Conservation (phyloP, 2,329 filamentous ascomycete species). For the Zasmidium citrigriseum region DNA sequence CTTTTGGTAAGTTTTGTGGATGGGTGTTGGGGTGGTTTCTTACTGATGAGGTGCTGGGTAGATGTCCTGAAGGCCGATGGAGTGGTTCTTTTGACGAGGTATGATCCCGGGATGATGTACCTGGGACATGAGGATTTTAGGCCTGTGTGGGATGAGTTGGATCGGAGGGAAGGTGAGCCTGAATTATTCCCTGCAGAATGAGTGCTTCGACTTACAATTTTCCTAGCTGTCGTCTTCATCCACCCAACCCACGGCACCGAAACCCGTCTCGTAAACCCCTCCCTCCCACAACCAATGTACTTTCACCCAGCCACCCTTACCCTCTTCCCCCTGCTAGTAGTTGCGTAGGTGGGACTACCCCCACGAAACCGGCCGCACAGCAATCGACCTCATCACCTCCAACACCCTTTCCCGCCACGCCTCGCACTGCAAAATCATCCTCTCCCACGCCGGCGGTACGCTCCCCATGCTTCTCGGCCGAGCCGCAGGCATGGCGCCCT, state of each 20-base stretch:
- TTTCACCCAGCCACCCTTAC: no score
- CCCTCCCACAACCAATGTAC: neutral
- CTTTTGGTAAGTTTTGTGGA: neutral
- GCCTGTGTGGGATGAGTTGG: neutral
- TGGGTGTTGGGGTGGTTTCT: neutral
- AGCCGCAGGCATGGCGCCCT: neutral
- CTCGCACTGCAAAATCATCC: constrained; percentile 2
- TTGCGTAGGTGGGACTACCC: no score
- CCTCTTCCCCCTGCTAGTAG: no score
- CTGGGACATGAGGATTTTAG: neutral
- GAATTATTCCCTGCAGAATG: neutral
- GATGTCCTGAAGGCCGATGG: constrained; percentile 1
- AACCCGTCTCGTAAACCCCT: neutral
- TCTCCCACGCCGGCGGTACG: constrained; percentile 2
- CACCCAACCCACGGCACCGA: neutral
- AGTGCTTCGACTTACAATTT: neutral
- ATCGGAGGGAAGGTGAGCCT: neutral
- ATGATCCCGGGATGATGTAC: neutral
- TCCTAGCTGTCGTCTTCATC: neutral
- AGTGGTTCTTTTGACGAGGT: neutral
- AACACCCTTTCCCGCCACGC: neutral
- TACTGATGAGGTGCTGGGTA: neutral
- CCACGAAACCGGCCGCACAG: neutral
- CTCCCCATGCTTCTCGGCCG: neutral
- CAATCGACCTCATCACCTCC: neutral